Percentiles rank a stretch among this genome's conserved stretches.
Evolutionary conservation across 495 filamentous ascomycete species (phyloP).

Genomic region (Entonaema liquescens): DNA sequence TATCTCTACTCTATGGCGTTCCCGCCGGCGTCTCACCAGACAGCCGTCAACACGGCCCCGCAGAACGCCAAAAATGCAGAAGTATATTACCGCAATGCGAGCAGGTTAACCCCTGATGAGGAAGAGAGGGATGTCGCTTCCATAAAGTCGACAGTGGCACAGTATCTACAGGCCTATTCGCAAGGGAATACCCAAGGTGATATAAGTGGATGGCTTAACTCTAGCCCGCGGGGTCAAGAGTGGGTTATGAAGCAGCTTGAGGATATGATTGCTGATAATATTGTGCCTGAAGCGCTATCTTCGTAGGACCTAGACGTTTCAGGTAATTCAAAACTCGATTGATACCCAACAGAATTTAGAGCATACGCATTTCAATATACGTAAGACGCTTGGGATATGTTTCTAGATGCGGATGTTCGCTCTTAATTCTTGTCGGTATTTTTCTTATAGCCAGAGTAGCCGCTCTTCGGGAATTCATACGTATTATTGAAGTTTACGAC

Average conservation of each 20-base stretch:
- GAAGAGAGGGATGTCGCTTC: constrained; percentile 42
- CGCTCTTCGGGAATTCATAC: too few species aligned
- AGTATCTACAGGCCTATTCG: constrained; percentile 19
- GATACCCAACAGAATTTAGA: too few species aligned
- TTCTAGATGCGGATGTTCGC: too few species aligned
- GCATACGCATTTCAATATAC: too few species aligned
- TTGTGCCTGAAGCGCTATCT: constrained; percentile 20
- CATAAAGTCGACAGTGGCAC: constrained; percentile 38
- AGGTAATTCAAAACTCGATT: too few species aligned
- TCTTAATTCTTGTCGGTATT: too few species aligned
- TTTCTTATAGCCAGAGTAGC: too few species aligned
- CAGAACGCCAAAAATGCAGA: constrained; percentile 67
- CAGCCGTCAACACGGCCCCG: constrained; percentile 58
- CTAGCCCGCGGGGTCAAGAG: constrained; percentile 13
- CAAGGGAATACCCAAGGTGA: constrained; percentile 13
- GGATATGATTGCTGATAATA: constrained; percentile 36
- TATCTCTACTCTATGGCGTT: constrained; percentile 62
- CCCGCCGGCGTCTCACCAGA: constrained; percentile 55
- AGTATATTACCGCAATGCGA: constrained; percentile 69
- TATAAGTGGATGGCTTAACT: constrained; percentile 1
- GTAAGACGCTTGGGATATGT: too few species aligned
- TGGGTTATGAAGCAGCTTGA: constrained; percentile 31
- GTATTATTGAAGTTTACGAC: too few species aligned
- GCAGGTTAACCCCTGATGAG: constrained; percentile 56
- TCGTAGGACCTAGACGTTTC: constrained; percentile 3